Evolutionary conservation across 805 yeast genomes (phyloP).

Genomic region (Candida tibetensis): DNA sequence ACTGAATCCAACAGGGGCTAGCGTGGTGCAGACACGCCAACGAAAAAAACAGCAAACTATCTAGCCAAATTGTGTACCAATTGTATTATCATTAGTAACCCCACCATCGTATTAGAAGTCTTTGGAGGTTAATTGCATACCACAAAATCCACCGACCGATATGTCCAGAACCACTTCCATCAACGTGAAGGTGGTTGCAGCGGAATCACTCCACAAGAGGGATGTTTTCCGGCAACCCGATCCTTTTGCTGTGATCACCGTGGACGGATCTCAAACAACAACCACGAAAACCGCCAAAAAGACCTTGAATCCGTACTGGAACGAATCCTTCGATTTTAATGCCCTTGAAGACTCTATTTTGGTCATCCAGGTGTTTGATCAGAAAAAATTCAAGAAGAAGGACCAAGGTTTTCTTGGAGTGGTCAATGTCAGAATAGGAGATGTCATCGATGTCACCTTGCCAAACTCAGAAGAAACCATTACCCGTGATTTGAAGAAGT

Average conservation of each 20-base stretch:
- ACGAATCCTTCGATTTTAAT: constrained; percentile 79
- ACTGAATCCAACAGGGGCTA: background rate
- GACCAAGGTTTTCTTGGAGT: constrained; percentile 98
- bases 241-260: constrained; percentile 95
- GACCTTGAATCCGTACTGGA: constrained; percentile 97
- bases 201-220: constrained; percentile 91
- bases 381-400: constrained; percentile 94
- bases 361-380: constrained; percentile 94
- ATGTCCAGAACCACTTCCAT: constrained; percentile 29
- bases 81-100: too few relatives aligned
- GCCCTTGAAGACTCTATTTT: constrained; percentile 79
- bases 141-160: background rate
- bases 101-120: too few relatives aligned
- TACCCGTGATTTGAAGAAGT: constrained; percentile 86
- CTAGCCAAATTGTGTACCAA: background rate
- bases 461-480: constrained; percentile 71
- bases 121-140: too few relatives aligned
- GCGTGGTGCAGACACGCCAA: background rate
- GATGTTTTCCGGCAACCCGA: constrained; percentile 96
- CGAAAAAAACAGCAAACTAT: background rate
- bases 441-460: constrained; percentile 68
- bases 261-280: constrained; percentile 96
- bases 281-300: constrained; percentile 92
- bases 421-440: constrained; percentile 85
- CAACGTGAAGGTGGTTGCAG: constrained; percentile 82